phyloP scores from a whole-genome alignment of 495 filamentous ascomycete genomes.

The Hypoxylon intermedium region DNA sequence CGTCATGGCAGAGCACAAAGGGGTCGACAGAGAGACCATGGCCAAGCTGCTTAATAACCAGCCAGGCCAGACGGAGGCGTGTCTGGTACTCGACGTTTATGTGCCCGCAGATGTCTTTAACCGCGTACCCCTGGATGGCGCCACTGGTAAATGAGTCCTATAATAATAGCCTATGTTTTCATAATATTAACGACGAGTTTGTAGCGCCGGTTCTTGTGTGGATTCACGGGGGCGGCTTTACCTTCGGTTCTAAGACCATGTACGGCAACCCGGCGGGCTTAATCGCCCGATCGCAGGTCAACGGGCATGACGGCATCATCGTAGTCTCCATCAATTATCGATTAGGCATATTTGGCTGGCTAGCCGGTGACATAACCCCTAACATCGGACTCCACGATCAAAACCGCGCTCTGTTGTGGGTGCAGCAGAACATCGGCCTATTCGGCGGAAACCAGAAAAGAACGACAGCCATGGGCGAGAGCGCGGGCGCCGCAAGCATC shows the following conservation, averaged over 20 bases:
- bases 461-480: conserved; percentile 71
- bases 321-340: conserved; percentile 69
- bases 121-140: background rate
- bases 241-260: conserved; percentile 54
- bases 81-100: conserved; percentile 29
- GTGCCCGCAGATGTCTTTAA: conserved; percentile 27
- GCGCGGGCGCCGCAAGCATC: conserved; percentile 60
- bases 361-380: conserved; percentile 59
- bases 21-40: conserved; percentile 5
- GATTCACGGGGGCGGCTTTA: conserved; percentile 67
- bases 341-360: conserved; percentile 70
- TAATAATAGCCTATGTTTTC: background rate
- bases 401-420: conserved; percentile 69
- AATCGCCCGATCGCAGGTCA: conserved; percentile 48
- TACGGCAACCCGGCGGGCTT: conserved; percentile 54
- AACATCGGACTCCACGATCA: conserved; percentile 73
- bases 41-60: conserved; percentile 8
- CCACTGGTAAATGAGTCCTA: conserved; percentile 8
- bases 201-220: conserved; percentile 63
- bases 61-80: conserved; percentile 31
- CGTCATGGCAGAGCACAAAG: conserved; percentile 11
- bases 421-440: conserved; percentile 65
- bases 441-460: conserved; percentile 67
- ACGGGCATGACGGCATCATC: conserved; percentile 55
- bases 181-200: background rate